Base-by-base conservation (phyloP, 75 land plant genomes). In the Larix kaempferi region DNA sequence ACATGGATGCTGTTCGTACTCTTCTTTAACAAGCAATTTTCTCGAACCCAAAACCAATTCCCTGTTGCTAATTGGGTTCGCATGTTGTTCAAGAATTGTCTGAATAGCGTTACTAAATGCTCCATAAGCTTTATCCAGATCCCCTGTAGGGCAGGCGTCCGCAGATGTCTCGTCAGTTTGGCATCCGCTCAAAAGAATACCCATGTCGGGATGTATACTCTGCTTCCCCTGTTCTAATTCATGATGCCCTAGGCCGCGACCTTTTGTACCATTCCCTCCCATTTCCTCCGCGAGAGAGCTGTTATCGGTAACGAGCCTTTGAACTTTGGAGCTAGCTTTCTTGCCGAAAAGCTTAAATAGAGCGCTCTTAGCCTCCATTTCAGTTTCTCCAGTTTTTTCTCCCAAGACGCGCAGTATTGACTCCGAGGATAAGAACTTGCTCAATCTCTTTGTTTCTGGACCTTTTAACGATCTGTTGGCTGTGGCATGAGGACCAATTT, bases 21-120 rank as follows among this genome's bases (percentile, higher is more conserved):
- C 88, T 41, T 92, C 90, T 10, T 35, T 59, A 33, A 62, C 74
- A 55, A 95, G 85, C 75, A 80, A 29, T 58, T 88, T 56, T 73
- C 94, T 81, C 1, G 90, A 90, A 57, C 61, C 85, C 78, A 80
- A 13, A 21, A 90, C 89, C 26, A 96, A 80, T 76, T 96, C 89
- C 56, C 84, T 84, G 77, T 94, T 94, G 2, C 79, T 76, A 4
- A 94, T 61, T 0, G 75, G 10, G 26, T 35, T 16, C 84, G 84
- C 54, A 2, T 82, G 72, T 25, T 85, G 83, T 3, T 64, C 55
- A 16, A 94, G 72, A 12, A 94, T 88, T 17, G 73, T 86, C 81
- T 96, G 94, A 67, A 94, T 85, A n/a, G 94, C 97, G 63, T 96
- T 94, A 78, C 91, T 96, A 49, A 91, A 77, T 54, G 99, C 94